Evolutionary conservation across 164 flowering plant species (phyloP).

Genomic region (Hamamelis virginiana): DNA sequence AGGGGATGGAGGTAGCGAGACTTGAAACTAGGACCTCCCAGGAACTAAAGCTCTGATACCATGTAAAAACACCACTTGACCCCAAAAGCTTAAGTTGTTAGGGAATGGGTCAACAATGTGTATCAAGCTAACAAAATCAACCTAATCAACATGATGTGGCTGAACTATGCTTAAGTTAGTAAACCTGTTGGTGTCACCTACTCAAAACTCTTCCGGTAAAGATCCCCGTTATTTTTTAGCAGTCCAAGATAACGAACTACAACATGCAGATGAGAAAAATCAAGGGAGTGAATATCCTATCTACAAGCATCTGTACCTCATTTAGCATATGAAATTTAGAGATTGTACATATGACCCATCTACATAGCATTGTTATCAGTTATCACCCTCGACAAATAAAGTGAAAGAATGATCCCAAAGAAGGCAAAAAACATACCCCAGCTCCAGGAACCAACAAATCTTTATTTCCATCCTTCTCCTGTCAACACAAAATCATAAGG

Average conservation of each 20-base stretch:
- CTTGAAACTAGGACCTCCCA: no score
- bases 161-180: not conserved
- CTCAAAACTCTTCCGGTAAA: not conserved
- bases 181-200: not conserved
- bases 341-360: not conserved
- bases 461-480: conserved; percentile 68
- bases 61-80: no score
- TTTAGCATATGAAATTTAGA: not conserved
- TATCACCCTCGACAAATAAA: not conserved
- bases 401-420: not conserved
- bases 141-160: not conserved
- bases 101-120: no score
- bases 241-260: not conserved
- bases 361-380: not conserved
- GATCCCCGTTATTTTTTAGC: not conserved
- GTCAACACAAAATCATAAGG: conserved; percentile 23
- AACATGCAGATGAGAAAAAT: not conserved
- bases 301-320: no score
- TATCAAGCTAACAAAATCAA: no score
- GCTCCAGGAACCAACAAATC: conserved; percentile 87
- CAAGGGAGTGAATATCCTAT: not conserved
- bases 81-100: no score
- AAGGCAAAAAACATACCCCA: conserved; percentile 59
- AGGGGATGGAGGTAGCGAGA: no score
- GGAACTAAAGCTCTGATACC: no score